Percentiles rank a stretch among this genome's conserved stretches.
Evolutionary conservation across 306 rosid genomes (phyloP).

Genomic region (Cicer bijugum): DNA sequence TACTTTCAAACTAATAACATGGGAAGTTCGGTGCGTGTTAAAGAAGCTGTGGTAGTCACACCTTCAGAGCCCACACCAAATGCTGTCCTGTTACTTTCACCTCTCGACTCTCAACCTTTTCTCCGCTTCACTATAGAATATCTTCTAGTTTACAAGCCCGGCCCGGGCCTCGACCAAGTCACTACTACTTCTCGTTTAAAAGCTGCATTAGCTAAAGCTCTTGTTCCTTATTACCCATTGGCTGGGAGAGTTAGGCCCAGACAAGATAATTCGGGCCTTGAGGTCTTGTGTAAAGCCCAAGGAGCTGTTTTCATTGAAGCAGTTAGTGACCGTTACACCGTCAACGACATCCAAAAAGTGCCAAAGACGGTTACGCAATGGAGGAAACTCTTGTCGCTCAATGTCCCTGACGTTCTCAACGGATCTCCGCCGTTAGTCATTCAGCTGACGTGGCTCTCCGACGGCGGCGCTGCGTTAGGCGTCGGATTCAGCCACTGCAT

Average conservation of each 20-base stretch:
- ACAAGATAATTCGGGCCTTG: slow-evolving; percentile 54
- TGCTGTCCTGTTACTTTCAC: slow-evolving; percentile 63
- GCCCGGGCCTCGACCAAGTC: slow-evolving; percentile 41
- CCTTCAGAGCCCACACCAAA: slow-evolving; percentile 76
- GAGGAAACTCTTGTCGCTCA: slow-evolving; percentile 66
- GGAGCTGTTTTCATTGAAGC: slow-evolving; percentile 83
- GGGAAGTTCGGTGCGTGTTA: slow-evolving; percentile 64
- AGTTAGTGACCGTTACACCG: slow-evolving; percentile 46
- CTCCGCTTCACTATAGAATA: slow-evolving; percentile 89
- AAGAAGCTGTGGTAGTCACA: slow-evolving; percentile 58
- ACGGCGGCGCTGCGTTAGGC: slow-evolving; percentile 74
- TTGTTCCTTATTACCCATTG: slow-evolving; percentile 71
- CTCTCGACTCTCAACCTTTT: slow-evolving; percentile 86
- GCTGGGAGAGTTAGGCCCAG: slow-evolving; percentile 68
- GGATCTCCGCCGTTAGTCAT: slow-evolving; percentile 75
- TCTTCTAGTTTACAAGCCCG: slow-evolving; percentile 60
- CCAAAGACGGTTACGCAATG: slow-evolving; percentile 64
- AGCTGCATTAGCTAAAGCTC: slow-evolving; percentile 64
- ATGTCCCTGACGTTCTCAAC: slow-evolving; percentile 69
- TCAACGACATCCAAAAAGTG: slow-evolving; percentile 60
- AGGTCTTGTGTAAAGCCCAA: slow-evolving; percentile 71
- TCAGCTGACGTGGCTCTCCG: slow-evolving; percentile 83
- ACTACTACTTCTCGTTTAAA: slow-evolving; percentile 49
- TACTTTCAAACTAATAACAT: slow-evolving; percentile 31
- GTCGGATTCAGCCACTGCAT: slow-evolving; percentile 78